phyloP scores from a whole-genome alignment of 768 basidiomycete species.

The Amanita jacksonii region DNA sequence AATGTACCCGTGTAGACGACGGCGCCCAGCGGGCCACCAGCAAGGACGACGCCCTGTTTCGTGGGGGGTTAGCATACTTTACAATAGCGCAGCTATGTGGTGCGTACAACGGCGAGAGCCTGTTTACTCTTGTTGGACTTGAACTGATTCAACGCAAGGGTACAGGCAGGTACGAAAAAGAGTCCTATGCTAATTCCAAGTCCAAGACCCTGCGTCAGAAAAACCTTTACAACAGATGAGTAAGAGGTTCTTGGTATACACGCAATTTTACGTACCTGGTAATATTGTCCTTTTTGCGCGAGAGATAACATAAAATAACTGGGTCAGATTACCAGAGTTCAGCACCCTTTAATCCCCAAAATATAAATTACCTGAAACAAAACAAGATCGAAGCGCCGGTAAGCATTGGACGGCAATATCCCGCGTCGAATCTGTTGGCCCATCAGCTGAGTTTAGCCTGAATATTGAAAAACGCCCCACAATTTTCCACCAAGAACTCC shows the following conservation, averaged over 20 bases:
- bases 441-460: not conserved
- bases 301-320: constrained; percentile 9
- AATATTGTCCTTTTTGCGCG: constrained; percentile 6
- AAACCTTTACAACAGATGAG: constrained; percentile 19
- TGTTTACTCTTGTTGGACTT: constrained; percentile 23
- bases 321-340: not conserved
- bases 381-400: constrained; percentile 6
- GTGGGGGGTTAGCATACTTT: constrained; percentile 16
- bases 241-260: not conserved
- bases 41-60: constrained; percentile 14
- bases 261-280: not conserved
- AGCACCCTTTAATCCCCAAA: not conserved
- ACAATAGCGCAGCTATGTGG: constrained; percentile 28
- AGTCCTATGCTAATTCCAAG: constrained; percentile 36
- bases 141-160: constrained; percentile 38
- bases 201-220: constrained; percentile 40
- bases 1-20: constrained; percentile 29
- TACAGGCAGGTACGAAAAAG: constrained; percentile 33
- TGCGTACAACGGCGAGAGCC: constrained; percentile 32
- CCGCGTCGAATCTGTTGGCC: constrained; percentile 8
- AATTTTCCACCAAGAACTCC: constrained; percentile 9
- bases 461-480: not conserved
- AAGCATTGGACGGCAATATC: constrained; percentile 8
- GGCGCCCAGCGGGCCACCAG: constrained; percentile 20
- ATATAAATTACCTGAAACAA: constrained; percentile 6